Base-by-base conservation (phyloP, 768 basidiomycete genomes). In the Leucocoprinus birnbaumii region DNA sequence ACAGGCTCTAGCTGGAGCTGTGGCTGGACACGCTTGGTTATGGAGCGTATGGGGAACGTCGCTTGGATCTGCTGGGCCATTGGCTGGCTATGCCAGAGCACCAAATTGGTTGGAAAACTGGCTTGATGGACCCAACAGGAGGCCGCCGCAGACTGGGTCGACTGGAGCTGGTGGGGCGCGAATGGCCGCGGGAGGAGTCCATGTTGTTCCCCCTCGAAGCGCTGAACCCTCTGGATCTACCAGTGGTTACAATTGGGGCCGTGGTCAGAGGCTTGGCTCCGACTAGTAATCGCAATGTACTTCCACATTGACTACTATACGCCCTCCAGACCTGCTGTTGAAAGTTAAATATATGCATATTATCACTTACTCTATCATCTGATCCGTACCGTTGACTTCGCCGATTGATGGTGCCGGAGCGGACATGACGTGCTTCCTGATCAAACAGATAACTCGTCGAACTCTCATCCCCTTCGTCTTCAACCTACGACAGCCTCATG, bases 1-100 rank as follows among this genome's bases (percentile, higher is more conserved):
- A 6, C 62, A 73, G 24, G 72, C 79, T 22, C 65, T 91, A 46
- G 84, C 85, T 0, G 93, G 93, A 7, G 78, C 87, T 31, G 76
- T 90, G 27, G 80, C 86, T 2, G 92, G 92, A 0, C 91, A 94
- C 65, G 65, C 81, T 8, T 94, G 90, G 88, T 91, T 86, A 84
- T 89, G 84, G 85, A 64, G 72, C 22, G 76, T 90, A 7, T 85
- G 84, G 77, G 71, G 72, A 27, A 71, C 67, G 16, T 21, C 48
- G 3, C 64, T 74, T n/a, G 76, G 78, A 24, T 66, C 65, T 5
- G 66, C 67, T 16, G 76, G 83, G 1, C 61, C 66, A 8, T 66
- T 82, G 55, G 68, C 68, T 16, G 38, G 54, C 19, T 76, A 65
- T 53, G 82, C 70, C n/a, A 67, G 59, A 43, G 88, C 86, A 21